Conservation (phyloP, 495 filamentous ascomycete genomes). For the Letharia lupina region DNA sequence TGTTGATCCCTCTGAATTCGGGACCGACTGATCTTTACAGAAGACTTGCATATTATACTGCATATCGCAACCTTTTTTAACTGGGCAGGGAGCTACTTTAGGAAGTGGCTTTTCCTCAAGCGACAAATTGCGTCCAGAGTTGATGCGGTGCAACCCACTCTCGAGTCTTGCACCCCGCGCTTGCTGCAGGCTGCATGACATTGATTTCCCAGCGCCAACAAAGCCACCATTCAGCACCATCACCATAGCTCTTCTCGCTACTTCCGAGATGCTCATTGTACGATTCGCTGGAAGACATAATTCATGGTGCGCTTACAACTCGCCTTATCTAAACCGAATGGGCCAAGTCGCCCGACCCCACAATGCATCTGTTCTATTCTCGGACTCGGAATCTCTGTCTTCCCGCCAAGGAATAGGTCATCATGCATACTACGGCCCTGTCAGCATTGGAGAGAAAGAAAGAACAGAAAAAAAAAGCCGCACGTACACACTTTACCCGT, state of each 20-base stretch:
- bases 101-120: neutral
- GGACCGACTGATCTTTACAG: neutral
- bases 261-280: neutral
- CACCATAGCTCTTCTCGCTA: neutral
- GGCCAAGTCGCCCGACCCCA: conserved; percentile 6
- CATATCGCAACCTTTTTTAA: neutral
- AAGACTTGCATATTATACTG: neutral
- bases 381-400: neutral
- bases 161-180: neutral
- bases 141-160: conserved; percentile 2
- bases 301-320: conserved; percentile 5
- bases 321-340: neutral
- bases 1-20: neutral
- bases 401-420: neutral
- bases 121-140: neutral
- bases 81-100: neutral
- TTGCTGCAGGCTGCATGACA: neutral
- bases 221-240: neutral
- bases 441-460: neutral
- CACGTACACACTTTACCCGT: neutral
- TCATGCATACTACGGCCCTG: neutral
- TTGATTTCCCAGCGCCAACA: neutral
- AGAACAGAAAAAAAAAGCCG: neutral
- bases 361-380: neutral
- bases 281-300: neutral